phyloP scores from a whole-genome alignment of 306 rosid species.

The Inga leiocalycina region DNA sequence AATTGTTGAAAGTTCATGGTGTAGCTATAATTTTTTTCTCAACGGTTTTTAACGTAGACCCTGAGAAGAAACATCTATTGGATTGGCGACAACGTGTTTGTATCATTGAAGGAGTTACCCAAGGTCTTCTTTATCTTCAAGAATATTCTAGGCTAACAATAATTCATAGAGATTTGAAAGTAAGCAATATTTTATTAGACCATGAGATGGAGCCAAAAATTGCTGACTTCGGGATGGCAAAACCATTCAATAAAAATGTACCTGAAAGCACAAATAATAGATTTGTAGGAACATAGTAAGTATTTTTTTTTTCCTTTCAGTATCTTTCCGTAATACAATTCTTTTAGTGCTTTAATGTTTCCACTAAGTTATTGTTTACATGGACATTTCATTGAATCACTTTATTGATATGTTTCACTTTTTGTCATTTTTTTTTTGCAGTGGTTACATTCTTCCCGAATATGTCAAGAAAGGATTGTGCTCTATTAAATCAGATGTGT shows the following conservation, averaged over 20 bases:
- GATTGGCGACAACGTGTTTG: neutral
- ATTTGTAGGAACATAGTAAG: conserved; percentile 53
- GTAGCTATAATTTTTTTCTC: neutral
- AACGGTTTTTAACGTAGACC: neutral
- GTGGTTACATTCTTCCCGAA: conserved; percentile 30
- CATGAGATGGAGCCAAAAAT: conserved; percentile 44
- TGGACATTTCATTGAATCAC: too few relatives aligned
- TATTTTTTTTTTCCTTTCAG: too few relatives aligned
- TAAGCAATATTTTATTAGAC: neutral
- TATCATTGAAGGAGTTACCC: neutral
- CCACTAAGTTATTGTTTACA: neutral
- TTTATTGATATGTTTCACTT: too few relatives aligned
- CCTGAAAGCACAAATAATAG: conserved; percentile 40
- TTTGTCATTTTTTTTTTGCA: conserved; percentile 7
- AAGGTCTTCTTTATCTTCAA: neutral
- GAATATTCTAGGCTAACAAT: neutral
- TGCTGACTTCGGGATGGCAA: conserved; percentile 63
- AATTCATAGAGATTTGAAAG: neutral
- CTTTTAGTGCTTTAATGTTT: too few relatives aligned
- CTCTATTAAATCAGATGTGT: too few relatives aligned
- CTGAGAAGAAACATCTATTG: neutral
- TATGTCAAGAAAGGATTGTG: too few relatives aligned
- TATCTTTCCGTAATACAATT: too few relatives aligned
- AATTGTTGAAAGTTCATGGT: too few relatives aligned
- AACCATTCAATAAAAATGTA: conserved; percentile 39